phyloP scores from a whole-genome alignment of 768 basidiomycete genomes.

The Tubosaeta brunneosetosa region DNA sequence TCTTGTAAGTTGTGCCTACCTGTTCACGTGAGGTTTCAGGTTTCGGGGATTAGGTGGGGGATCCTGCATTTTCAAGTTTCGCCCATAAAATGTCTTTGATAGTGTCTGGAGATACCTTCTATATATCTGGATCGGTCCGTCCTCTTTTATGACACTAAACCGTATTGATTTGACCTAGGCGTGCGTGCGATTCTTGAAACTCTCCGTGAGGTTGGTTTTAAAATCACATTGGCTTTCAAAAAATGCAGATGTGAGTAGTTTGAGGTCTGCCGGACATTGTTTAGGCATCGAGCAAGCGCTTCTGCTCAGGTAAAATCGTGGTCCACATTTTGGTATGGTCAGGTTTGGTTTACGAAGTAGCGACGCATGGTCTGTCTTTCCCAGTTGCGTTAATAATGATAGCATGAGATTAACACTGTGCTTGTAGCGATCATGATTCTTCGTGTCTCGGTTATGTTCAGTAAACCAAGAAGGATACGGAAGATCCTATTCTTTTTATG shows the following conservation, averaged over 20 bases:
- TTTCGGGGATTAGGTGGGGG: background rate
- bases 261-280: background rate
- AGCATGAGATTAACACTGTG: too few species aligned
- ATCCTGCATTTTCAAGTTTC: background rate
- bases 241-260: constrained; percentile 2
- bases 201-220: background rate
- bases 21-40: constrained; percentile 2
- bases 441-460: constrained; percentile 13
- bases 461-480: background rate
- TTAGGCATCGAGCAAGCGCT: too few species aligned
- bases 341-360: background rate
- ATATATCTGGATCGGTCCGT: background rate
- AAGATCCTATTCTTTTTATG: background rate
- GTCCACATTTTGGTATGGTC: background rate
- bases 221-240: background rate
- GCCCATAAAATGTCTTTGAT: background rate
- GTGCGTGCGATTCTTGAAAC: background rate
- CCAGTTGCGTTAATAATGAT: background rate
- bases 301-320: background rate
- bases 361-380: constrained; percentile 5
- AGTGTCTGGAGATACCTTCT: constrained; percentile 3
- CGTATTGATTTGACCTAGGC: constrained; percentile 1
- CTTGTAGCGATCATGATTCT: too few species aligned
- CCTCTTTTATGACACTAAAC: background rate
- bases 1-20: background rate